Evolutionary conservation across 768 basidiomycete genomes (phyloP), one percentile per base, ranked within the genome.

Genomic region (Pulveroboletus ravenelii): DNA sequence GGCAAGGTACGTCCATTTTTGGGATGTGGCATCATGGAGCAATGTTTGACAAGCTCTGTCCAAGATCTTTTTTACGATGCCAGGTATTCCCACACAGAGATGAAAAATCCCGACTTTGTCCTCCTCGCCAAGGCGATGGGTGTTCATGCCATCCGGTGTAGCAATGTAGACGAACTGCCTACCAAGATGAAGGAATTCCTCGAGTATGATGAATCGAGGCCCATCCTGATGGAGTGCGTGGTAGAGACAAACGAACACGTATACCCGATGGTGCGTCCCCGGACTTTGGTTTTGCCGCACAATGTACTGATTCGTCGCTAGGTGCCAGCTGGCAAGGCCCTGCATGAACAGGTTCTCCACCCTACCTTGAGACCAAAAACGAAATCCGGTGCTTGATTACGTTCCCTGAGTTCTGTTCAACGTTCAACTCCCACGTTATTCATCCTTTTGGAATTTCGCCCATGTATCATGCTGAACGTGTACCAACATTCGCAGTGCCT

Each of bases 151-250:
- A 82, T 98, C 60, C 79, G 90, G 53, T 90, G 86, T 67, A 70
- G 74, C 44, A 79, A 63, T 27, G 65, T 77, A 2, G 84, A 77
- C 38, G 93, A 99, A 48, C 78, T 99, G 9, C 91, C 93, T 0
- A 82, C 79, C 32, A 96, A 89, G 78, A 98, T 99, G 95, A 93
- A 93, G 76, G 93, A 97, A 77, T 94, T 99, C 74, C 76, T 99
- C 57, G 94, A 94, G 73, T 95, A 94, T 66, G 89, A 95, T 58
- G 84, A 80, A 51, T 78, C 77, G 50, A 86, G 81, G 70, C 96
- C 96, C 3, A 79, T 98, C 37, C 69, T 99, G 55, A 74, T 99
- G 77, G 96, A 99, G 71, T 95, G 92, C 65, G 37, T 85, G 46
- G 90, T 97, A 41, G 84, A 87, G 70, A 78, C 74, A 63, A 81